Evolutionary conservation across 805 yeast genomes (phyloP).

Genomic region (Wickerhamiella dianesei): DNA sequence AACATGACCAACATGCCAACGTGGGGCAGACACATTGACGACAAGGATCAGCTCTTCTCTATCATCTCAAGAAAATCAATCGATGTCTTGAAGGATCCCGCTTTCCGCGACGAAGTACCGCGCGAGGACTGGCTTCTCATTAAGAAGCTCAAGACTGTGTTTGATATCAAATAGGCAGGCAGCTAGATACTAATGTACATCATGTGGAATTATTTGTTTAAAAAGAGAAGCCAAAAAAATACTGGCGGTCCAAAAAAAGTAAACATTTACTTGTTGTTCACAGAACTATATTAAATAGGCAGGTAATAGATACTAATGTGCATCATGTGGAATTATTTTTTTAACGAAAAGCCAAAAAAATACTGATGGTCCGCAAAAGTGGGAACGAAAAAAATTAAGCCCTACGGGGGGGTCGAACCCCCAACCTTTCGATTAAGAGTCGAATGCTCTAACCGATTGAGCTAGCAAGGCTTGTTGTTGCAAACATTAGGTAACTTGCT

Average conservation of each 20-base stretch:
- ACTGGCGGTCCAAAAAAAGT: not conserved
- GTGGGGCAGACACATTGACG: slow-evolving; percentile 99
- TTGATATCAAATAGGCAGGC: slow-evolving; percentile 52
- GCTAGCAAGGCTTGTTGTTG: slow-evolving; percentile 12
- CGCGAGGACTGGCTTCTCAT: slow-evolving; percentile 93
- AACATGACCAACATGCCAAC: slow-evolving; percentile 88
- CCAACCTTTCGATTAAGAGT: slow-evolving; percentile 10
- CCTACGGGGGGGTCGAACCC: slow-evolving; percentile 11
- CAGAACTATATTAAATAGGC: slow-evolving; percentile 55
- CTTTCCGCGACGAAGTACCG: slow-evolving; percentile 86
- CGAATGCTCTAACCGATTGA: slow-evolving; percentile 8
- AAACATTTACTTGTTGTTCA: too few relatives aligned
- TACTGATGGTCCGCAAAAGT: not conserved
- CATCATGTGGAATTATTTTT: too few relatives aligned
- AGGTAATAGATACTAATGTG: not conserved
- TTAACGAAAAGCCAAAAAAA: not conserved
- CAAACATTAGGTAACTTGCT: not conserved
- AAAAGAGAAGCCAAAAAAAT: not conserved
- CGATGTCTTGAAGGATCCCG: slow-evolving; percentile 95
- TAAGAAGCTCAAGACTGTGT: slow-evolving; percentile 73
- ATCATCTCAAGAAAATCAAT: slow-evolving; percentile 77
- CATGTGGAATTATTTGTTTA: too few relatives aligned
- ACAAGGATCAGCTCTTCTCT: slow-evolving; percentile 81
- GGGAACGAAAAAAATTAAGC: slow-evolving; percentile 1
- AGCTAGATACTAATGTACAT: not conserved